Evolutionary conservation across 352 stramenopile species (phyloP).

Genomic region (Plasmopara halstedii): DNA sequence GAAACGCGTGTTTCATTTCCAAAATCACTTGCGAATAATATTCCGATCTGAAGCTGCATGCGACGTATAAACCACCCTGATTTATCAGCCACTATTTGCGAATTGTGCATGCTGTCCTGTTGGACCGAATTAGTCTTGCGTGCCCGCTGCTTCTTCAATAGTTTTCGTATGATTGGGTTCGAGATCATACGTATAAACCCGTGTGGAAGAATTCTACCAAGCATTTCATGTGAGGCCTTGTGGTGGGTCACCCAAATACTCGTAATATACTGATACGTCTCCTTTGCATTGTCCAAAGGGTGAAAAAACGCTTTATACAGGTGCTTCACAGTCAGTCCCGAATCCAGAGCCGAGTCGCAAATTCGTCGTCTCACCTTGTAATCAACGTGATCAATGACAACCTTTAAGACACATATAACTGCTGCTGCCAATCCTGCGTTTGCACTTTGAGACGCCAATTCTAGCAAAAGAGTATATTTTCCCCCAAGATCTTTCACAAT

Average conservation of each 20-base stretch:
- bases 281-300: conserved; percentile 37
- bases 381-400: conserved; percentile 66
- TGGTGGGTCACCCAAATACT: conserved; percentile 77
- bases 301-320: conserved; percentile 72
- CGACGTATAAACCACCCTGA: conserved; percentile 65
- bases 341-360: conserved; percentile 63
- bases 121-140: conserved; percentile 23
- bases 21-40: conserved; percentile 27
- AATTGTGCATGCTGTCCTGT: conserved; percentile 21
- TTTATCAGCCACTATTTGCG: conserved; percentile 14
- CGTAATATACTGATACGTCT: conserved; percentile 65
- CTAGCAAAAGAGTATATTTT: conserved; percentile 41
- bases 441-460: conserved; percentile 34
- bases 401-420: conserved; percentile 55
- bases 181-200: conserved; percentile 78
- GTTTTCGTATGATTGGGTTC: conserved; percentile 44
- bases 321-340: conserved; percentile 42
- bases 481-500: conserved; percentile 57
- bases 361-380: conserved; percentile 47
- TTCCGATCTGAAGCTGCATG: conserved; percentile 53
- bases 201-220: conserved; percentile 50
- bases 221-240: conserved; percentile 60
- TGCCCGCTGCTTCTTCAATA: conserved; percentile 49
- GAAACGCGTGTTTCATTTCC: conserved; percentile 24
- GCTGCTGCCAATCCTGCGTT: conserved; percentile 53